phyloP scores from a whole-genome alignment of 441 rosid genomes.

The Populus hybrid region DNA sequence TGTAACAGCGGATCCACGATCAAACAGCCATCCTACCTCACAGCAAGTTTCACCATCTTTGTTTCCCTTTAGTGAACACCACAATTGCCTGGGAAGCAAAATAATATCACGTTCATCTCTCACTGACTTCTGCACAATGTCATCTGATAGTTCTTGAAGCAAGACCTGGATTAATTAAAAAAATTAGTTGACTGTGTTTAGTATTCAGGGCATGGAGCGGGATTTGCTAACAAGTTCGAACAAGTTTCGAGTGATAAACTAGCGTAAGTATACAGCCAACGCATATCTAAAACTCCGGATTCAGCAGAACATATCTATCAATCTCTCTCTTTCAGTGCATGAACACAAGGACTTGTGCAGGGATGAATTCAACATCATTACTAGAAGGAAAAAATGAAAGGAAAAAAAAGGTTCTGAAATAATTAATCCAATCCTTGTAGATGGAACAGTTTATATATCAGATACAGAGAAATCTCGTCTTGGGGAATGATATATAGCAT shows the following conservation, averaged over 20 bases:
- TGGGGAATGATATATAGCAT: background rate
- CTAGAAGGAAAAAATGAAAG: background rate
- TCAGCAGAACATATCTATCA: background rate
- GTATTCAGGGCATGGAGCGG: background rate
- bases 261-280: background rate
- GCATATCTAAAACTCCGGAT: background rate
- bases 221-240: background rate
- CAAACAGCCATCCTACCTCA: slow-evolving; percentile 72
- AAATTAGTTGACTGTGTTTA: slow-evolving; percentile 3
- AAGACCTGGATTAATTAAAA: slow-evolving; percentile 30
- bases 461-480: background rate
- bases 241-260: background rate
- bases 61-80: slow-evolving; percentile 33
- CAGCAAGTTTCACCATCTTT: slow-evolving; percentile 38
- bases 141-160: slow-evolving; percentile 44
- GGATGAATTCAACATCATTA: background rate
- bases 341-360: background rate
- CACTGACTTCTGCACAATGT: slow-evolving; percentile 31
- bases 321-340: background rate
- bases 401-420: background rate
- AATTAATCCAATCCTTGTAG: background rate
- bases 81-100: slow-evolving; percentile 57
- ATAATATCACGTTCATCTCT: slow-evolving; percentile 51
- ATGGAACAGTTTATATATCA: background rate
- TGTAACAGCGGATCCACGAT: slow-evolving; percentile 43